phyloP scores from a whole-genome alignment of 768 basidiomycete species.

The Tephrocybe sp. region DNA sequence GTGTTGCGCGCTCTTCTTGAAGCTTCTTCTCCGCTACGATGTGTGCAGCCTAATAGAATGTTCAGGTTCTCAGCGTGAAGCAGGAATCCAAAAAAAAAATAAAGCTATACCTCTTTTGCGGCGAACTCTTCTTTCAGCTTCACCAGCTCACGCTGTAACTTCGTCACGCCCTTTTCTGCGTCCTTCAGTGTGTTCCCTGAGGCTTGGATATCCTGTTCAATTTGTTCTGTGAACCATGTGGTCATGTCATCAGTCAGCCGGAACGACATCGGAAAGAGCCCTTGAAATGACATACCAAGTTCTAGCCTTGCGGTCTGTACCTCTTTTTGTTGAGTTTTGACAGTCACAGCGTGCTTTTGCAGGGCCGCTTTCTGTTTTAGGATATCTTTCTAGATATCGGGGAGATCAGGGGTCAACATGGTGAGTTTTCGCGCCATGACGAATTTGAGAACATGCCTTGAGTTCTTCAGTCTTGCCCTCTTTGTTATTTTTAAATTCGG shows the following conservation, averaged over 20 bases:
- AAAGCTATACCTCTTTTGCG: conserved; percentile 38
- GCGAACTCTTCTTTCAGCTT: conserved; percentile 50
- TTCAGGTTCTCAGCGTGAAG: background rate
- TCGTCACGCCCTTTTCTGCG: conserved; percentile 43
- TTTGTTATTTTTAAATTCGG: conserved; percentile 98
- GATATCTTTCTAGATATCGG: conserved; percentile 61
- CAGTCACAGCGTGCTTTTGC: conserved; percentile 74
- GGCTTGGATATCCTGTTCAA: conserved; percentile 66
- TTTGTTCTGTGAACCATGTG: conserved; percentile 61
- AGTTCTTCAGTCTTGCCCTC: conserved; percentile 95
- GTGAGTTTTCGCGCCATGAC: background rate
- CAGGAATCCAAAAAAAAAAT: background rate
- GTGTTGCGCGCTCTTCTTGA: conserved; percentile 81
- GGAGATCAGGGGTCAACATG: background rate
- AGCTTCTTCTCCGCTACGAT: conserved; percentile 69
- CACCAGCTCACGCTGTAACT: conserved; percentile 60
- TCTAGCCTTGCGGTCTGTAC: conserved; percentile 85
- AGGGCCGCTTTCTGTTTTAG: conserved; percentile 75
- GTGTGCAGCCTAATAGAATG: conserved; percentile 48
- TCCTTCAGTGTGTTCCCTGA: conserved; percentile 44
- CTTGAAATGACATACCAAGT: conserved; percentile 53
- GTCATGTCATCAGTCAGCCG: background rate
- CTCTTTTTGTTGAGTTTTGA: conserved; percentile 90
- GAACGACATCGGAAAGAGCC: background rate
- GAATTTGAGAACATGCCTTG: conserved; percentile 51